Base-by-base conservation (phyloP, 495 filamentous ascomycete species). In the Penicillium taxi region DNA sequence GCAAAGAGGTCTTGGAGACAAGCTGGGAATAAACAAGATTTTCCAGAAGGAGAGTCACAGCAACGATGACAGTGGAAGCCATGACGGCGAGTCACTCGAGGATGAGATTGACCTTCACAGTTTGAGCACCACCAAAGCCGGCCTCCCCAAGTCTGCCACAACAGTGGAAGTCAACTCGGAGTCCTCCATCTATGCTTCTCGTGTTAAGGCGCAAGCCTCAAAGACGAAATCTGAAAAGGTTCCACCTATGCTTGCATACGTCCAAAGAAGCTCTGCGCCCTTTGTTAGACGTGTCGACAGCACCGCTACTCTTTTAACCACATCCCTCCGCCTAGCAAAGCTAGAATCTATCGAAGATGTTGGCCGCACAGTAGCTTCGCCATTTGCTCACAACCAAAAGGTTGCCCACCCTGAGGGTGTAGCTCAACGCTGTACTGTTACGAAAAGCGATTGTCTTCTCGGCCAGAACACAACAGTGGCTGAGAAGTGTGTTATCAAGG, bases 261-360 rank as follows among this genome's bases (percentile, higher is more conserved):
- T 93, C 30, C 80, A 89, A 48, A 57, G 52, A 29, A 50, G 63
- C 6, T 58, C 61, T 2, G 38, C 64, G 2, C 78, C 79, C 1
- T 64, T 95, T 7, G 78, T 94, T 40, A 77, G 88, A 33, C 83
- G 91, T 14, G 84, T 95, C 16, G 91, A 98, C 52, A 94, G 83
- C 13, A 72, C 83, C 0, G 74, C 84, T 20, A 70, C 93, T 13
- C 79, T 96, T 2, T 73, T 94, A 1, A 73, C 77, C 31, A 70
- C 84, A 20, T 94, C 86, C 1, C 77, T 96, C n/a, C 76, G 78
- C 44, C 78, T 98, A 13, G 91, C 91, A 23, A 88, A 87, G 38
- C 63, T 78, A 9, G 69, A 76, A 42, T 77, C 84, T 1, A 58
- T 84, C 18, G 81, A 86, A 45, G 78, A 86, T 26, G 53, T 69